A percentile compares a stretch with the other conserved stretches of the same genome.
Evolutionary conservation across 75 land plant species (phyloP).

Genomic region (Pinus albicaulis): DNA sequence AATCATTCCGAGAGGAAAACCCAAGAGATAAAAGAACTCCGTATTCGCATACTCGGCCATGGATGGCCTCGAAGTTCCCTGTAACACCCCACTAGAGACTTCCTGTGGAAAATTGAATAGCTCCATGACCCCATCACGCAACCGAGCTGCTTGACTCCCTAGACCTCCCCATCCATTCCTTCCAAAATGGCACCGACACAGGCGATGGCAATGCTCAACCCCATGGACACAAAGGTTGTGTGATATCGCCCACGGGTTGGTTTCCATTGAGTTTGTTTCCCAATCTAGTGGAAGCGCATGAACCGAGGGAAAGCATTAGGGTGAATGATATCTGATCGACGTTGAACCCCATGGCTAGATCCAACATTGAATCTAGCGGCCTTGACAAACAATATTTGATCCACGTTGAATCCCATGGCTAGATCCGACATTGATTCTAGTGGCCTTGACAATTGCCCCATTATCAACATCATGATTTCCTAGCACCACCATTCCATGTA

Average conservation of each 20-base stretch:
- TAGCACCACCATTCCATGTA: no score
- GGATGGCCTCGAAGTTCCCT: constrained; percentile 66
- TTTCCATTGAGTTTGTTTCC: constrained; percentile 80
- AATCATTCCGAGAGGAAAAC: no score
- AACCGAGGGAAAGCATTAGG: no score
- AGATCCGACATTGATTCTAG: no score
- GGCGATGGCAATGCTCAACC: constrained; percentile 22
- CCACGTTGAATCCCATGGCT: no score
- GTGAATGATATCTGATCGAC: no score
- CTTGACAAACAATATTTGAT: no score
- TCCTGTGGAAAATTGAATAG: constrained; percentile 70
- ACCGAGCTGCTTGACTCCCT: constrained; percentile 48
- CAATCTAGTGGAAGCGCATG: constrained; percentile 62
- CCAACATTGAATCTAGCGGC: no score
- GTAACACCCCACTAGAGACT: constrained; percentile 63
- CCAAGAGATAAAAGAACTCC: not conserved
- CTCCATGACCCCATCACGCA: constrained; percentile 59
- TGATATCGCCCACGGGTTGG: constrained; percentile 14
- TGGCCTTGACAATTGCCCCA: no score
- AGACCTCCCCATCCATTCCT: constrained; percentile 54
- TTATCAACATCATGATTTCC: no score
- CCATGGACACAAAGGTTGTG: constrained; percentile 44
- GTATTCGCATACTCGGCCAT: constrained; percentile 55
- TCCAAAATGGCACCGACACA: constrained; percentile 23
- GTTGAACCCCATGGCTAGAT: no score